A percentile compares a stretch with the other conserved stretches of the same genome.
Evolutionary conservation across 768 basidiomycete genomes (phyloP).

Genomic region (Pleurotus cornucopiae): DNA sequence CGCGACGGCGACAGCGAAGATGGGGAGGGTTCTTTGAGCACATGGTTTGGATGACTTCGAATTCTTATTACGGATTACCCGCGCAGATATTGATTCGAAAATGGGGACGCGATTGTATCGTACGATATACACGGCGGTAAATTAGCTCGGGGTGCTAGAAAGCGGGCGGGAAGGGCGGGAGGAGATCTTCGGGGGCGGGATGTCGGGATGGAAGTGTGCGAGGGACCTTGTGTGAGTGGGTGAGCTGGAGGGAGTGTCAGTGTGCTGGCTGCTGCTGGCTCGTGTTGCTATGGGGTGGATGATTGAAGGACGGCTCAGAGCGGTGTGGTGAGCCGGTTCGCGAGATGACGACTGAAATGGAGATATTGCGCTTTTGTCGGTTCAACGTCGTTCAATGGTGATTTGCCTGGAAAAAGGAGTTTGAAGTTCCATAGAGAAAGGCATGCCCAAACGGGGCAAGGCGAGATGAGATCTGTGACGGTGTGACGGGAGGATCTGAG

Average conservation of each 20-base stretch:
- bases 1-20: background rate
- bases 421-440: background rate
- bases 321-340: background rate
- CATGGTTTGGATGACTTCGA: too few species aligned
- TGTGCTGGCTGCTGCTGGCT: background rate
- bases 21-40: background rate
- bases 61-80: too few species aligned
- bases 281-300: slow-evolving; percentile 3
- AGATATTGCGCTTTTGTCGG: slow-evolving; percentile 9
- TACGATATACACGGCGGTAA: too few species aligned
- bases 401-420: slow-evolving; percentile 1
- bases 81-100: too few species aligned
- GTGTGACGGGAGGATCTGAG: background rate
- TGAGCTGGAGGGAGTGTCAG: background rate
- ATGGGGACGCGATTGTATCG: too few species aligned
- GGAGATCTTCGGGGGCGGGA: too few species aligned
- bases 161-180: too few species aligned
- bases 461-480: background rate
- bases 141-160: too few species aligned
- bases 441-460: background rate
- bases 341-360: background rate
- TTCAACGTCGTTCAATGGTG: background rate
- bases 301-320: background rate
- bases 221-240: background rate
- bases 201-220: too few species aligned